Evolutionary conservation across 2,329 filamentous ascomycete genomes (phyloP), one percentile per base, ranked within the genome.

Genomic region (Neonectria sp.): DNA sequence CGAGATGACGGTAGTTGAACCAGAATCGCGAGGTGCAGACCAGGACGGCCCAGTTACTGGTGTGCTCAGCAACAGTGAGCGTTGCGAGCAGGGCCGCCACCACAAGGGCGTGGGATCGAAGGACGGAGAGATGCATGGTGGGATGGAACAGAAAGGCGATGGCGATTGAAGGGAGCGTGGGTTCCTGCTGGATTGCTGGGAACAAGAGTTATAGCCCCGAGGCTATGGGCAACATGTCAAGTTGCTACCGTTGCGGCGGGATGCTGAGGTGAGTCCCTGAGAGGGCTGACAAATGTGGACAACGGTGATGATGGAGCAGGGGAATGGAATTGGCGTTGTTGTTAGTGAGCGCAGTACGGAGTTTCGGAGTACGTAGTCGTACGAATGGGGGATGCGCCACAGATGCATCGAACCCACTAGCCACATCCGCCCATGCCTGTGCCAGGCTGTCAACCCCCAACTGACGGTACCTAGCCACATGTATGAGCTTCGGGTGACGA

Each of bases 1-100:
- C 95, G 59, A 99, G 92, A 82, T 99, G 96, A 65, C 96, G 93
- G 83, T 99, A 99, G 85, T 99, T 99, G 90, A 99, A 99, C 96
- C 96, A 99, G 87, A 99, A 99, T 60, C 96, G 93, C 60, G 96
- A 99, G 6, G 96, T 99, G 72, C 93, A 96, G 66, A 99, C 96
- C n/a, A 99, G 91, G 69, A 99, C 96, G 11, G 96, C 96, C 96
- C 96, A 99, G 83, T 99, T 99, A 79, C 94, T 98, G 17, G 96
- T 99, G 83, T 99, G 96, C 76, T 95, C 92, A 72, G 90, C 89
- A 31, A 86, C 83, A 66, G 85, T 82, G 27, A 76, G 75, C 9
- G 85, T 79, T 62, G 82, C 79, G 53, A 90, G 78, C 63, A 89
- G 75, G 65, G 84, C 75, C 46, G 85, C 81, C 52, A 82, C 84